A percentile compares a stretch with the other conserved stretches of the same genome.
Conservation (phyloP, 1,139 yeast genomes). For the Geotrichum histeridarum region DNA sequence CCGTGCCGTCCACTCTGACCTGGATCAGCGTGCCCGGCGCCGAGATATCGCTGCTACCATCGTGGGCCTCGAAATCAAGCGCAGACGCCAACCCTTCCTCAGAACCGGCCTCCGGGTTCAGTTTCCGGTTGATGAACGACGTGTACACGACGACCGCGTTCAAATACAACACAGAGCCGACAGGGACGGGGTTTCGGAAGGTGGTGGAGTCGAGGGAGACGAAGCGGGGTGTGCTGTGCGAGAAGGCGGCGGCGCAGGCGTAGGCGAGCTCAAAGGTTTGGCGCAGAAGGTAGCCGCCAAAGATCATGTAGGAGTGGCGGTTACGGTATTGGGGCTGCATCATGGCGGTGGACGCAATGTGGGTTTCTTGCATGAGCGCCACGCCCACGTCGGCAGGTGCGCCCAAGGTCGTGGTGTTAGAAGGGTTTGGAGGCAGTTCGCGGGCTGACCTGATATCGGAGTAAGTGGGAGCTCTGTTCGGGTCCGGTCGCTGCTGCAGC, state of each 20-base stretch:
- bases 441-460: slow-evolving; percentile 9
- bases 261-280: slow-evolving; percentile 91
- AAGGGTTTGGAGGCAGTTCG: background rate
- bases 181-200: slow-evolving; percentile 91
- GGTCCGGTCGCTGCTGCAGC: slow-evolving; percentile 34
- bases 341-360: slow-evolving; percentile 66
- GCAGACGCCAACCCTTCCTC: slow-evolving; percentile 1
- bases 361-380: slow-evolving; percentile 61
- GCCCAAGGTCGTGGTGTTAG: background rate
- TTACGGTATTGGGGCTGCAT: slow-evolving; percentile 97
- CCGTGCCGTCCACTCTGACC: slow-evolving; percentile 79
- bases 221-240: slow-evolving; percentile 78
- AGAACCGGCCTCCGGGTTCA: slow-evolving; percentile 16
- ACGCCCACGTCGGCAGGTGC: slow-evolving; percentile 30
- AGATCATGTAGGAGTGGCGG: slow-evolving; percentile 88
- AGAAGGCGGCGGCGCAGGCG: slow-evolving; percentile 83
- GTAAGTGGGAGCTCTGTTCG: slow-evolving; percentile 45
- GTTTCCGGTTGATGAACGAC: slow-evolving; percentile 30
- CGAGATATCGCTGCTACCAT: slow-evolving; percentile 29
- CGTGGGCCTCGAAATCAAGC: too few relatives aligned
- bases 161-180: slow-evolving; percentile 80
- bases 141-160: slow-evolving; percentile 80
- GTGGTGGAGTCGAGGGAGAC: slow-evolving; percentile 87
- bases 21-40: slow-evolving; percentile 86
- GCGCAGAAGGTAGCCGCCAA: slow-evolving; percentile 87